Evolutionary conservation across 2,329 filamentous ascomycete species (phyloP), one percentile per base, ranked within the genome.

Genomic region (Cladosporium cucumerinum): DNA sequence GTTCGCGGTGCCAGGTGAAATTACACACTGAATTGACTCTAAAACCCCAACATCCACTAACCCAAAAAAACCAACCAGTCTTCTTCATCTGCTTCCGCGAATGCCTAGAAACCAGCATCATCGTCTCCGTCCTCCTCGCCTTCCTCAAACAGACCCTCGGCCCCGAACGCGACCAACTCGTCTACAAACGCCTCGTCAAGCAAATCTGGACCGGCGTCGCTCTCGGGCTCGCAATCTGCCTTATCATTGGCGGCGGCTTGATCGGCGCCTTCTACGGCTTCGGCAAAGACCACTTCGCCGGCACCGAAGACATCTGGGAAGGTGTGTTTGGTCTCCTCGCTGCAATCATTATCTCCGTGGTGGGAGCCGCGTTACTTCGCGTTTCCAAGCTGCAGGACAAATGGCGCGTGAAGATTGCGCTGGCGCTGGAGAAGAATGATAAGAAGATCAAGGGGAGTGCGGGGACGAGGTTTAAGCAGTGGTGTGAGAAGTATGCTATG

Each of bases 61-160:
- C 8, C 39, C n/a, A n/a, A 46, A 21, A 46, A 46, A 43, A 6
- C 39, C n/a, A 46, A 46, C 21, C 67, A 83, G 86, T 96, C 63
- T 96, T 96, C 81, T 93, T 97, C 81, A 91, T 97, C 76, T 88
- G 91, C 79, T 95, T 96, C 76, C 88, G 93, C 74, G 93, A 96
- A 80, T 87, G 87, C 49, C 81, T 96, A 57, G 92, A 96, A 81
- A 90, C 89, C 0, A 88, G 86, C 72, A 92, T 96, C 73, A 91
- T 96, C 71, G 87, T 96, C 68, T 94, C 92, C 0, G 89, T 96
- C n/a, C 82, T 96, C 36, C 85, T 96, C 48, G 87, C 92, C 25
- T 96, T 95, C 75, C 80, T 96, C 65, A 95, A 94, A 77, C 90
- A 95, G 76, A 91, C 89, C 3, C 84, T 96, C 43, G 86, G 86